phyloP scores from a whole-genome alignment of 768 basidiomycete genomes.

The Collybiopsis luxurians region DNA sequence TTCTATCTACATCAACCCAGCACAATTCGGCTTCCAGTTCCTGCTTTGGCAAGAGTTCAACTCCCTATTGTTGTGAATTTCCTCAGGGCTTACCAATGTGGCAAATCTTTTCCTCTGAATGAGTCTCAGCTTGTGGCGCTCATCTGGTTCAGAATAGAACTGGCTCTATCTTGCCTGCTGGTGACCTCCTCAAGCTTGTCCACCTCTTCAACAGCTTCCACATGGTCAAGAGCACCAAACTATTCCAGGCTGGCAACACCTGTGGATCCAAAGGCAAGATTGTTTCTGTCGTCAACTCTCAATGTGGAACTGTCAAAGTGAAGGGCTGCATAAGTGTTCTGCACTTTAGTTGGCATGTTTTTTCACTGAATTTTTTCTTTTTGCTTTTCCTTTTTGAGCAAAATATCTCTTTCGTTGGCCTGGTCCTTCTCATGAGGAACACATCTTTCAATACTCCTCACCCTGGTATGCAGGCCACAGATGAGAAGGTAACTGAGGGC shows the following conservation, averaged over 20 bases:
- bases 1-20: constrained; percentile 96
- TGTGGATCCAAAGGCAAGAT: constrained; percentile 90
- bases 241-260: no score
- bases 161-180: constrained; percentile 90
- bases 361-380: constrained; percentile 6
- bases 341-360: constrained; percentile 4
- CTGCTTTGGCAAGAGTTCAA: constrained; percentile 97
- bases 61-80: constrained; percentile 72
- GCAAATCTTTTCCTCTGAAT: constrained; percentile 51
- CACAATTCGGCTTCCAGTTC: constrained; percentile 95
- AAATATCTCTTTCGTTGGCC: constrained; percentile 93
- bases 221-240: no score
- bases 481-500: constrained; percentile 91
- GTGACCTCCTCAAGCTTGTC: no score
- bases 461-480: constrained; percentile 81
- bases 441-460: constrained; percentile 87
- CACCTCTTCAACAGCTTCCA: no score
- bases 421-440: constrained; percentile 90
- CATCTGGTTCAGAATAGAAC: constrained; percentile 72
- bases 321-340: constrained; percentile 71
- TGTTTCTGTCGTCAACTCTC: constrained; percentile 83
- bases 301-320: constrained; percentile 90
- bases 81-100: constrained; percentile 66
- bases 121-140: constrained; percentile 80
- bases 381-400: no score